These are phyloP conservation scores for Zymoseptoria ardabiliae DNA, from an alignment of 2,329 filamentous ascomycete species.

Conservation along the genomic window DNA sequence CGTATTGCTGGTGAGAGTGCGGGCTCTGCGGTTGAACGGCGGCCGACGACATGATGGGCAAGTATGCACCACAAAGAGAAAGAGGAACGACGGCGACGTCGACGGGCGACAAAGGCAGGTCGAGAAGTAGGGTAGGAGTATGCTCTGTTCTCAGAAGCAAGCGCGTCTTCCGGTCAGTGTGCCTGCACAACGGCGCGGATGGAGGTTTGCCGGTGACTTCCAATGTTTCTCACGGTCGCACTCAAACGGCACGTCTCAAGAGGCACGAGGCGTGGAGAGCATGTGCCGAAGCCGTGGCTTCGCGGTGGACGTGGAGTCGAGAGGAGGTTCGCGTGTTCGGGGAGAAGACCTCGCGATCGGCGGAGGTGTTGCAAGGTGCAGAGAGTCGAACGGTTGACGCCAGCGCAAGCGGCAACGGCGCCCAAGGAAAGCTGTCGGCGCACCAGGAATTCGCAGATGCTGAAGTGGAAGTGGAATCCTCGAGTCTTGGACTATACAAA, in stretches of 20 bases:
- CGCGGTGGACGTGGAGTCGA: neutral
- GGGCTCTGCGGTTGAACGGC: conserved; percentile 12
- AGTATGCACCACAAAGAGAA: neutral
- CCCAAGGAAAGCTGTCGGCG: neutral
- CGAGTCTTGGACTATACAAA: neutral
- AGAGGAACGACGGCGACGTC: neutral
- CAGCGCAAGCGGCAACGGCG: neutral
- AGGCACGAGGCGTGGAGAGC: neutral
- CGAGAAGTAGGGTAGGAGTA: neutral
- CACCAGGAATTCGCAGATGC: neutral
- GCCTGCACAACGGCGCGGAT: neutral
- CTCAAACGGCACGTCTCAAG: neutral
- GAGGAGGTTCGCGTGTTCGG: neutral
- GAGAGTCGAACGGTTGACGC: neutral
- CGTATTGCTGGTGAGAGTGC: conserved; percentile 8
- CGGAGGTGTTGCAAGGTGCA: neutral
- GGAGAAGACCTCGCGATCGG: neutral
- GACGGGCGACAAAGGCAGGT: conserved; percentile 1
- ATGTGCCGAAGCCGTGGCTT: neutral
- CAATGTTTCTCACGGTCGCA: neutral
- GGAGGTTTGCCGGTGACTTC: neutral
- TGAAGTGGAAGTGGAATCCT: neutral
- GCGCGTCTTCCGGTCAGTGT: neutral
- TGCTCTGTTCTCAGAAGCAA: neutral
- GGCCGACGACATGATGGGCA: conserved; percentile 14